Evolutionary conservation across 257 asterid species (phyloP), one percentile per base, ranked within the genome.

Genomic region (Leptodermis oblonga): DNA sequence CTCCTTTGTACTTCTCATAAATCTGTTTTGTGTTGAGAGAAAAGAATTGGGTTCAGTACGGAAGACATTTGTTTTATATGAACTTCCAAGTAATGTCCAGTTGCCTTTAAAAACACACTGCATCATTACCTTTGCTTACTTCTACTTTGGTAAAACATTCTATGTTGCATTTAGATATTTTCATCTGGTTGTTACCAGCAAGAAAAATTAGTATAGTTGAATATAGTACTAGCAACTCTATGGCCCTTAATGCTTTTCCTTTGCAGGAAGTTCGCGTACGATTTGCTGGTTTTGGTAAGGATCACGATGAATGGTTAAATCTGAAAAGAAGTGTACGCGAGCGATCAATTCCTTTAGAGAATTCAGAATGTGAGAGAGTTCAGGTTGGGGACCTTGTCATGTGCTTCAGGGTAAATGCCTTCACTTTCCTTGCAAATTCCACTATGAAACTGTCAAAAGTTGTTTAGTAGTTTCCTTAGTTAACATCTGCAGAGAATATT

Each of bases 281-380:
- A 76, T 94, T 82, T 83, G 81, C 89, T 65, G 97, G 97, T 48
- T 94, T 87, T 62, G 83, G 84, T 34, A 79, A 86, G 64, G 90
- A 84, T 23, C 88, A 94, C 72, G 99, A 94, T 74, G 97, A 91
- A 71, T 94, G 99, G 99, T 90, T 91, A 72, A 87, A 77, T 73
- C 80, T 88, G 20, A 76, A 69, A 67, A 76, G 69, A 69, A 85
- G 86, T 31, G 78, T 94, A 45, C 85, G 99, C 0, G 92, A 87
- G 51, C 96, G 97, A 22, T 94, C 99, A 13, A 79, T 94, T 79
- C 99, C 97, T 37, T 74, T 94, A 59, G 88, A 83, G 54, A 82
- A 62, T 43, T 88, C 94, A 0, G 97, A 93, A 78, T 93, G 98
- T 52, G 78, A 75, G 49, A 86, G 42, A 75, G 79, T 90, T 69